Evolutionary conservation across 2,329 filamentous ascomycete species (phyloP), one percentile per base, ranked within the genome.

Genomic region (Pseudocercospora cruenta): DNA sequence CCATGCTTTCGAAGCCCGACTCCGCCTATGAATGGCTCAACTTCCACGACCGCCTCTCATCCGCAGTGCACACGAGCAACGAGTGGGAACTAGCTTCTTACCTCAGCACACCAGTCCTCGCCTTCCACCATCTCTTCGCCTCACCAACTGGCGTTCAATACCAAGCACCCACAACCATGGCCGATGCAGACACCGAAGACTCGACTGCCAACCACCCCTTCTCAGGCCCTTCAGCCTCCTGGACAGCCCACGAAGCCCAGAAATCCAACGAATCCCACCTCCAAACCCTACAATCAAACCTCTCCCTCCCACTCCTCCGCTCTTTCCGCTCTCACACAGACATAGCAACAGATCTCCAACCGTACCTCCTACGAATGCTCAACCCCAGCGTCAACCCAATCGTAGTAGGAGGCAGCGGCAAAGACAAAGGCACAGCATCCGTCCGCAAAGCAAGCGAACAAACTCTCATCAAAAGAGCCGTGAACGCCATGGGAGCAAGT

Each of bases 21-120:
- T 82, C 86, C 0, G 92, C 92, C 0, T 96, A 97, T 78, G 94
- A 97, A 75, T 99, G 95, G 95, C 86, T 99, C 63, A 85, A 96
- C 78, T 98, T 99, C 79, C 92, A 97, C 78, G 95, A 98, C 74
- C 83, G 84, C 0, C 89, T 96, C 69, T 93, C 92, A 24, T 89
- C 90, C 0, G 88, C 90, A 45, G 85, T 98, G 1, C 96, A 90
- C 76, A 82, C 88, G n/a, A 89, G 87, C 66, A 94, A 97, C 77
- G 94, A 96, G 63, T 99, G 95, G 91, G 95, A 99, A 78, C 82
- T 99, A 16, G 87, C 87, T 0, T 90, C 92, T 0, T 99, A 99
- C 77, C 86, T 98, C 58, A 92, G 90, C 73, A 91, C 95, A 71
- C 90, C 94, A 0, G 86, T 95, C 16, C 86, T 98, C 1, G 95